These are phyloP conservation scores for Cryptosporidium sp. DNA, from an alignment of 169 alveolate species.

Conservation along the genomic window DNA sequence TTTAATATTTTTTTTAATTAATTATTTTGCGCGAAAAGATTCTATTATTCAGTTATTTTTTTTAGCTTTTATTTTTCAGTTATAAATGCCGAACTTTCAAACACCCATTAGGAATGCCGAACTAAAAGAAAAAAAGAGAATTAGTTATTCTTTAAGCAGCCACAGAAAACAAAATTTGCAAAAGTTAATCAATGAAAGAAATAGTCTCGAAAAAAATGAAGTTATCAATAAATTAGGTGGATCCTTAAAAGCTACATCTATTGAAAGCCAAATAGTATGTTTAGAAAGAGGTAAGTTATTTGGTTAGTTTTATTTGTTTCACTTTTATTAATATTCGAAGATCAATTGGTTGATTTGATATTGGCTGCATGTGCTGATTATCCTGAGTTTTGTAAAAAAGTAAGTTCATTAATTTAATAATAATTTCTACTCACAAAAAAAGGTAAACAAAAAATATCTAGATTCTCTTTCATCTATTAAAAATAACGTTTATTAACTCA, in stretches of 20 bases:
- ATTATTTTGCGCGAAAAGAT: background rate
- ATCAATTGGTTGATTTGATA: constrained; percentile 42
- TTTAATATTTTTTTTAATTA: too few species aligned
- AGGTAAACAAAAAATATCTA: constrained; percentile 56
- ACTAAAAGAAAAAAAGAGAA: constrained; percentile 18
- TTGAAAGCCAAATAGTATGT: constrained; percentile 66
- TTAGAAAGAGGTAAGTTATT: constrained; percentile 48
- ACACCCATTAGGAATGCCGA: constrained; percentile 25
- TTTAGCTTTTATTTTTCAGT: background rate
- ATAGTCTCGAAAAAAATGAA: constrained; percentile 24
- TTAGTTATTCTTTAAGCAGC: constrained; percentile 51
- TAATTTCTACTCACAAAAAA: background rate
- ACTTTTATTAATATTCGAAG: background rate
- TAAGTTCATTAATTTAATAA: background rate
- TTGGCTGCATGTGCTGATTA: constrained; percentile 55
- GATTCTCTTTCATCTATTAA: constrained; percentile 27
- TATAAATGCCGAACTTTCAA: constrained; percentile 2
- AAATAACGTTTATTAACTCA: background rate
- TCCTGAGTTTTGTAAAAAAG: constrained; percentile 52
- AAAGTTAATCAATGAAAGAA: constrained; percentile 32
- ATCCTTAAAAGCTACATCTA: constrained; percentile 27
- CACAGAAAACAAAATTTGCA: constrained; percentile 14
- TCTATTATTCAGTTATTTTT: too few species aligned
- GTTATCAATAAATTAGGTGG: constrained; percentile 34
- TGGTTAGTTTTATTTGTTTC: background rate